A percentile compares a stretch with the other conserved stretches of the same genome.
phyloP scores from a whole-genome alignment of 2,329 filamentous ascomycete genomes.

The Trichoderma oligosporum region DNA sequence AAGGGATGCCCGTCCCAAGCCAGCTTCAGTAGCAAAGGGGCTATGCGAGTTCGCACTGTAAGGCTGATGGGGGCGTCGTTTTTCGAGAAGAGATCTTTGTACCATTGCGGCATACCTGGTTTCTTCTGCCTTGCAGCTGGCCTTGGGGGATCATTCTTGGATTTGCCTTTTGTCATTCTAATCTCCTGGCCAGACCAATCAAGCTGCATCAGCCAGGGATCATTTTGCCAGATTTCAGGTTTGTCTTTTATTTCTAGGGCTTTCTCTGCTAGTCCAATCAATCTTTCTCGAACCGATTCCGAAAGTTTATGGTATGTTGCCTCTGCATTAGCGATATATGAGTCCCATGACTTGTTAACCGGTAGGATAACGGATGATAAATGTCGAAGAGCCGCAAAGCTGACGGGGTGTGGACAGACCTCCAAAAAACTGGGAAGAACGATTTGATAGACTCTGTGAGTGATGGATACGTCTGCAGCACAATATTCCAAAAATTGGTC shows the following conservation, averaged over 20 bases:
- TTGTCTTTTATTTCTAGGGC: conserved; percentile 71
- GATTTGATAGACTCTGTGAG: conserved; percentile 88
- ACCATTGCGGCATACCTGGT: conserved; percentile 94
- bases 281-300: conserved; percentile 70
- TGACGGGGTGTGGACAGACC: conserved; percentile 93
- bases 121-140: conserved; percentile 83
- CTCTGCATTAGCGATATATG: conserved; percentile 80
- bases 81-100: conserved; percentile 80
- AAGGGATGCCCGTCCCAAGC: conserved; percentile 87
- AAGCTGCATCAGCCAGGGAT: conserved; percentile 89
- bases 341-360: conserved; percentile 81
- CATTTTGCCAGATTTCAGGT: conserved; percentile 64
- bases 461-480: conserved; percentile 88
- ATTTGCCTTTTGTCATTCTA: conserved; percentile 87
- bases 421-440: conserved; percentile 87
- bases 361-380: conserved; percentile 92
- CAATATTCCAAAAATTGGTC: conserved; percentile 90
- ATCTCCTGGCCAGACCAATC: conserved; percentile 95
- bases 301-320: conserved; percentile 75
- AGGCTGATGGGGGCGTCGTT: conserved; percentile 66
- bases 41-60: conserved; percentile 81
- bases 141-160: conserved; percentile 66
- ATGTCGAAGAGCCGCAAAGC: conserved; percentile 89
- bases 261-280: conserved; percentile 70
- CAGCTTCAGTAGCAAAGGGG: conserved; percentile 77